Evolutionary conservation across 139 green algal species (phyloP).

Genomic region (Haematococcus sp.): DNA sequence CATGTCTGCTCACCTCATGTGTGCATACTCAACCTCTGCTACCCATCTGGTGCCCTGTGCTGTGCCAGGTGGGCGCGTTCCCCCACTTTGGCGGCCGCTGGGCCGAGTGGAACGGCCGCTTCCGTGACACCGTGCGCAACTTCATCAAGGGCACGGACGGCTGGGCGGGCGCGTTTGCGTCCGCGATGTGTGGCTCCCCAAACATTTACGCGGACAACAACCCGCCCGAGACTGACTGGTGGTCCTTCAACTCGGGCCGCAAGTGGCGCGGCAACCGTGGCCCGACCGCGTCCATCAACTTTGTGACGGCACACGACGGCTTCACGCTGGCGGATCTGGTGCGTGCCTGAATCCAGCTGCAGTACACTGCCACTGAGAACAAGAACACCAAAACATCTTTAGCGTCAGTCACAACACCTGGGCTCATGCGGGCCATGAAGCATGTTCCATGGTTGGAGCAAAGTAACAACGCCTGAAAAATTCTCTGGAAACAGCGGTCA

Average conservation of each 20-base stretch:
- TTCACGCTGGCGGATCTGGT: conserved; percentile 94
- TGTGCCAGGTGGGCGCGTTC: conserved; percentile 80
- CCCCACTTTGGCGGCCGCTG: conserved; percentile 94
- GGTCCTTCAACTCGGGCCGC: conserved; percentile 73
- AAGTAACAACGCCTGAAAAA: too few species aligned
- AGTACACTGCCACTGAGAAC: neutral
- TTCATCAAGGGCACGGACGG: conserved; percentile 89
- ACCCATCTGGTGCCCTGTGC: too few species aligned
- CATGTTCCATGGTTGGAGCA: neutral
- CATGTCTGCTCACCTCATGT: too few species aligned
- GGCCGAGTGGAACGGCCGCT: conserved; percentile 97
- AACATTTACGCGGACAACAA: conserved; percentile 70
- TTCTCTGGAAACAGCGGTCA: too few species aligned
- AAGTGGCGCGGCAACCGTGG: conserved; percentile 72
- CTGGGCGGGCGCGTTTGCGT: conserved; percentile 79
- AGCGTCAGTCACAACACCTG: neutral
- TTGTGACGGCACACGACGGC: conserved; percentile 96
- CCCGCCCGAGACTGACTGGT: conserved; percentile 54
- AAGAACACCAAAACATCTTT: neutral
- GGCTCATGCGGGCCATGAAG: neutral
- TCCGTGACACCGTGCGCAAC: conserved; percentile 86
- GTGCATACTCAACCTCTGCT: too few species aligned
- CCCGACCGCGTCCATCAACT: conserved; percentile 90
- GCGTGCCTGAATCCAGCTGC: neutral
- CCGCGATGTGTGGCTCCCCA: conserved; percentile 76